These are phyloP conservation scores for Plasmodium sp. DNA, from an alignment of 169 alveolate species.

Conservation along the genomic window DNA sequence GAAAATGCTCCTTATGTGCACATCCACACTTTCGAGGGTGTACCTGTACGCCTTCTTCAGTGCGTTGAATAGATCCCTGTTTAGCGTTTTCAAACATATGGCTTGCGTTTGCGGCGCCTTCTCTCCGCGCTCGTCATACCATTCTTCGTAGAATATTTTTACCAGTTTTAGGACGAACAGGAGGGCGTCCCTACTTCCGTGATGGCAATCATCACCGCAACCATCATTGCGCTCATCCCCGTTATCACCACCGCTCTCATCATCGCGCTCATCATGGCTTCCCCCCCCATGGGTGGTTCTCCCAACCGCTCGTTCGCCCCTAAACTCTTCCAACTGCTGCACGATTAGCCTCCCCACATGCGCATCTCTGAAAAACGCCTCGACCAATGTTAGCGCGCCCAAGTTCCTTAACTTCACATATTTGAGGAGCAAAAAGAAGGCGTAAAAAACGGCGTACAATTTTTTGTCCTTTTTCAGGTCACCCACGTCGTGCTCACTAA, in stretches of 20 bases:
- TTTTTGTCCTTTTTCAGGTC: background rate
- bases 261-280: background rate
- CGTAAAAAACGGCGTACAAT: background rate
- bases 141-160: slow-evolving; percentile 68
- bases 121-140: slow-evolving; percentile 33
- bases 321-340: slow-evolving; percentile 26
- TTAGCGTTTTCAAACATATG: slow-evolving; percentile 50
- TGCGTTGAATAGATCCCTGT: slow-evolving; percentile 43
- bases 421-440: slow-evolving; percentile 43
- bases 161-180: slow-evolving; percentile 47
- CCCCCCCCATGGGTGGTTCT: background rate
- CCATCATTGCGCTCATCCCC: background rate
- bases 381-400: slow-evolving; percentile 5
- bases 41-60: slow-evolving; percentile 42
- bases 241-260: background rate
- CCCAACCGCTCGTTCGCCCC: slow-evolving; percentile 5
- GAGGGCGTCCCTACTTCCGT: background rate
- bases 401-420: slow-evolving; percentile 53
- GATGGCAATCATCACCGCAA: background rate
- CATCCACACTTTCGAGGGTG: slow-evolving; percentile 19
- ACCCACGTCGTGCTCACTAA: background rate
- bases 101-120: slow-evolving; percentile 15
- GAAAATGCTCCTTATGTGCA: slow-evolving; percentile 66
- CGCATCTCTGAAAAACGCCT: slow-evolving; percentile 51
- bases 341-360: slow-evolving; percentile 10